These are phyloP conservation scores for Stephanodiscus triporus DNA, from an alignment of 108 stramenopile genomes.

Conservation along the genomic window DNA sequence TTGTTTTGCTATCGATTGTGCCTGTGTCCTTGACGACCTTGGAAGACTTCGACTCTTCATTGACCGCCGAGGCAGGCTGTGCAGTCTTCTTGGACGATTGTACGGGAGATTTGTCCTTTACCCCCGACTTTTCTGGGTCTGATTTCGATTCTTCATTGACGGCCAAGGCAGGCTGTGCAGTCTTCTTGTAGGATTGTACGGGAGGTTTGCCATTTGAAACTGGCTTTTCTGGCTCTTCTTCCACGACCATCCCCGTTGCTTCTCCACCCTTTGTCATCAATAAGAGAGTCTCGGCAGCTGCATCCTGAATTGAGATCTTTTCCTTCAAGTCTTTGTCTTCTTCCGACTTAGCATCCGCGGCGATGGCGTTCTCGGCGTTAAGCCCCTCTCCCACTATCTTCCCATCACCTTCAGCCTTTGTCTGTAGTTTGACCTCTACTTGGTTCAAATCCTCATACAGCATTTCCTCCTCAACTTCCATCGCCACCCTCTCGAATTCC, in stretches of 20 bases:
- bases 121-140: too few species aligned
- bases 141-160: background rate
- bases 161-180: background rate
- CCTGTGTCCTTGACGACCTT: background rate
- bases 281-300: slow-evolving; percentile 1
- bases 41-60: background rate
- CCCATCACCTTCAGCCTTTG: slow-evolving; percentile 7
- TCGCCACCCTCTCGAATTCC: slow-evolving; percentile 39
- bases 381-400: background rate
- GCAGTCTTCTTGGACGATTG: slow-evolving; percentile 8
- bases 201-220: background rate
- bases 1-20: background rate
- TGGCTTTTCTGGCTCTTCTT: slow-evolving; percentile 23
- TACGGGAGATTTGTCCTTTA: background rate
- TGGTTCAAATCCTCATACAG: slow-evolving; percentile 16
- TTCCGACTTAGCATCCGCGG: slow-evolving; percentile 6
- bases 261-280: background rate
- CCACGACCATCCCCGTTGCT: slow-evolving; percentile 13
- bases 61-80: background rate
- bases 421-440: slow-evolving; percentile 17
- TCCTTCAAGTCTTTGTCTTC: slow-evolving; percentile 5
- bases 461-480: slow-evolving; percentile 46
- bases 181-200: slow-evolving; percentile 5
- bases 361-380: background rate
- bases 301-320: slow-evolving; percentile 6